These are phyloP conservation scores for Oryza glumipatula DNA, from an alignment of 176 grass and related monocot species.

Conservation along the genomic window DNA sequence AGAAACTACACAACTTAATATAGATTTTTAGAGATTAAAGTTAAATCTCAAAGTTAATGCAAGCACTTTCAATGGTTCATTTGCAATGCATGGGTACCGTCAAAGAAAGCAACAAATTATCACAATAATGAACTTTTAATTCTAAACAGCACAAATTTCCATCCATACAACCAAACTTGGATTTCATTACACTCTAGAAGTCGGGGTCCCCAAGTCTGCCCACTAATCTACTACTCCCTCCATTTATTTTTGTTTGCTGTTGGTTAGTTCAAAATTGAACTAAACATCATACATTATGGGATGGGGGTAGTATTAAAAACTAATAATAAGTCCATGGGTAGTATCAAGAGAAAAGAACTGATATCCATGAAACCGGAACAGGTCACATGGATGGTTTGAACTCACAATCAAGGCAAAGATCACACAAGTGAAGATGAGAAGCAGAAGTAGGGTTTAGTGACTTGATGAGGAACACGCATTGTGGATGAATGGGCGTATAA, in stretches of 20 bases:
- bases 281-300: too few species aligned
- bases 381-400: too few species aligned
- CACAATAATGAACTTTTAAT: not conserved
- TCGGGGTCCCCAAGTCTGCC: not conserved
- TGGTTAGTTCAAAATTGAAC: too few species aligned
- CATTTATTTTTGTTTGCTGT: too few species aligned
- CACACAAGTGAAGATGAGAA: not conserved
- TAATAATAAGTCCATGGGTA: not conserved
- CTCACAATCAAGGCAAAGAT: not conserved
- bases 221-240: not conserved
- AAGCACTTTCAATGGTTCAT: not conserved
- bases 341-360: not conserved
- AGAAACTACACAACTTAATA: not conserved
- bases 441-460: not conserved
- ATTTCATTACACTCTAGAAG: not conserved
- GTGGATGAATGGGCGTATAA: not conserved
- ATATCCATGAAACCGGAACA: not conserved
- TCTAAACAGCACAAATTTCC: not conserved
- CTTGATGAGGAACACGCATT: not conserved
- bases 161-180: not conserved
- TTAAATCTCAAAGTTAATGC: not conserved
- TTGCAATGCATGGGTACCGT: not conserved
- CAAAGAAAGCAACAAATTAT: not conserved
- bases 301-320: not conserved
- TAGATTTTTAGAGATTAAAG: not conserved